Conservation (phyloP, 140 eudicot species). For the Oenanthe javanica region DNA sequence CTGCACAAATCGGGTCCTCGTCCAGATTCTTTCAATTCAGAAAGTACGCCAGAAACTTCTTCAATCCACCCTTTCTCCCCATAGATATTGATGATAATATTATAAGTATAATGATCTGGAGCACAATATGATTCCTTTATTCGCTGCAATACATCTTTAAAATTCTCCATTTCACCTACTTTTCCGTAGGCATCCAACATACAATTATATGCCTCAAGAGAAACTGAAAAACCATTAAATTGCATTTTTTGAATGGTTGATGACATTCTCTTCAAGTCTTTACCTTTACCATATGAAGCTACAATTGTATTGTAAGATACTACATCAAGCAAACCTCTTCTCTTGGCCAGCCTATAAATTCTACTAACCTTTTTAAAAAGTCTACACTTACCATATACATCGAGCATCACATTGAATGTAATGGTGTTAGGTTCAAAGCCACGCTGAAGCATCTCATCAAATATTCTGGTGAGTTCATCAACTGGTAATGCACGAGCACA, state of each 20-base stretch:
- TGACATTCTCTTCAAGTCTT: constrained; percentile 59
- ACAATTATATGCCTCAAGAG: constrained; percentile 82
- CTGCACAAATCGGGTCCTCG: constrained; percentile 70
- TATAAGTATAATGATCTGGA: constrained; percentile 65
- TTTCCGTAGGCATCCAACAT: constrained; percentile 96
- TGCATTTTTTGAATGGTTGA: constrained; percentile 63
- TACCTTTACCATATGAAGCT: constrained; percentile 67
- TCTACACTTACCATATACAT: constrained; percentile 66
- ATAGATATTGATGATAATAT: constrained; percentile 74
- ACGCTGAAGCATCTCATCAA: constrained; percentile 68
- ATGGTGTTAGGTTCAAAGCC: constrained; percentile 67
- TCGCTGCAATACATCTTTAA: constrained; percentile 57
- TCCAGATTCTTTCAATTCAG: constrained; percentile 67
- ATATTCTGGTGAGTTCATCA: constrained; percentile 82
- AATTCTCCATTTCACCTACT: constrained; percentile 79
- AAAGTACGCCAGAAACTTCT: constrained; percentile 59
- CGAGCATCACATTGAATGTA: constrained; percentile 67
- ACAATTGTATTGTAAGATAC: constrained; percentile 80
- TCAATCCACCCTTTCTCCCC: constrained; percentile 92
- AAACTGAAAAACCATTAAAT: constrained; percentile 69
- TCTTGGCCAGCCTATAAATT: constrained; percentile 73
- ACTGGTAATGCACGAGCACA: constrained; percentile 89
- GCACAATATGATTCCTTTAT: constrained; percentile 58
- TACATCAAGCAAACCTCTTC: constrained; percentile 54
- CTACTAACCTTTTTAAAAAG: constrained; percentile 64